A percentile compares a stretch with the other conserved stretches of the same genome.
Conservation (phyloP, 352 stramenopile genomes). For the Globisporangium orthogonon region DNA sequence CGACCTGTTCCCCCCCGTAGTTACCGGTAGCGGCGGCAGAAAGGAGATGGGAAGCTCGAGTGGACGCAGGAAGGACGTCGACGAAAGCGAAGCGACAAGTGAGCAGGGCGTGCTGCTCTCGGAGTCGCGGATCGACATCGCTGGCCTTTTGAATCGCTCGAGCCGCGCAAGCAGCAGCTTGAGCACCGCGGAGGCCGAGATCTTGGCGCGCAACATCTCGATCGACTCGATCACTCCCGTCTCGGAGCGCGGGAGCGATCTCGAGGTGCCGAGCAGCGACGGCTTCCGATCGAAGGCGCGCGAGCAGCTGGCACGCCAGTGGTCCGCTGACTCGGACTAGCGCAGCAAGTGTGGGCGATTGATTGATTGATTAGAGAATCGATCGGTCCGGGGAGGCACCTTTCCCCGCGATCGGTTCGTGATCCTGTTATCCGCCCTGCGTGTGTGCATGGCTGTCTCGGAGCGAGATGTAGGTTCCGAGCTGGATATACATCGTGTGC, state of each 20-base stretch:
- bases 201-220: constrained; percentile 18
- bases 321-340: constrained; percentile 38
- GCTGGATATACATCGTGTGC: too few relatives aligned
- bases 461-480: too few relatives aligned
- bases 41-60: not conserved
- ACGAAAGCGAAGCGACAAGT: constrained; percentile 2
- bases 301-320: constrained; percentile 51
- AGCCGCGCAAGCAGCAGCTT: constrained; percentile 4
- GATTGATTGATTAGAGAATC: too few relatives aligned
- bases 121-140: constrained; percentile 24
- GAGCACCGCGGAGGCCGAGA: constrained; percentile 2
- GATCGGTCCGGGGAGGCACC: too few relatives aligned
- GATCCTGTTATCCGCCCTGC: not conserved
- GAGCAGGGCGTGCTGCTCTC: constrained; percentile 17
- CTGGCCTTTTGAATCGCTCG: constrained; percentile 5
- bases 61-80: not conserved
- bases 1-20: constrained; percentile 29
- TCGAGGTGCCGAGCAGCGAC: constrained; percentile 44
- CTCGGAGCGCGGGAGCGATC: constrained; percentile 19
- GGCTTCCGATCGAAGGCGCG: constrained; percentile 48
- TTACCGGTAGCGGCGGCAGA: not conserved
- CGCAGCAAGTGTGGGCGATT: too few relatives aligned
- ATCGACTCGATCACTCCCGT: constrained; percentile 48
- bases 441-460: not conserved
- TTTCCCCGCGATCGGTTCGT: too few relatives aligned